Evolutionary conservation across 2,329 filamentous ascomycete genomes (phyloP).

Genomic region (Cercospora nicotianae): DNA sequence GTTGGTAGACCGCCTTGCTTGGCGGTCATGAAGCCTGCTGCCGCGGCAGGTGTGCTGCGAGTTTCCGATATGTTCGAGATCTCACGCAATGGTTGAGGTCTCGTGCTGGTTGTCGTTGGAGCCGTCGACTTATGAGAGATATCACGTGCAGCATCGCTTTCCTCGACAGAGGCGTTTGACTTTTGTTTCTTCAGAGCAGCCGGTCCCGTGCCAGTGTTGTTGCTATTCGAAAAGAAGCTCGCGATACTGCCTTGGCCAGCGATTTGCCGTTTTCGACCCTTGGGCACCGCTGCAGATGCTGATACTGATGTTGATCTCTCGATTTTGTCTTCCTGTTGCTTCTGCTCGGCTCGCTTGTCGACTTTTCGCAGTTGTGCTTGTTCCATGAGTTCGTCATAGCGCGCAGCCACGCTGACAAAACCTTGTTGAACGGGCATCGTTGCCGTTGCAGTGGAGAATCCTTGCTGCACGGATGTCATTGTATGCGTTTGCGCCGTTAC

Average conservation of each 20-base stretch:
- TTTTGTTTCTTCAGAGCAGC: slow-evolving; percentile 4
- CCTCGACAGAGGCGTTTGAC: neutral
- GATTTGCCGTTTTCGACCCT: slow-evolving; percentile 42
- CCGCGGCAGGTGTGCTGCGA: slow-evolving; percentile 19
- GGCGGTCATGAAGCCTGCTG: slow-evolving; percentile 3
- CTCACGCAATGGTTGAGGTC: neutral
- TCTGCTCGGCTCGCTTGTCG: slow-evolving; percentile 31
- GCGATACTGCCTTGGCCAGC: slow-evolving; percentile 55
- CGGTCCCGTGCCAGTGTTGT: neutral
- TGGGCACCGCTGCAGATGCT: slow-evolving; percentile 29
- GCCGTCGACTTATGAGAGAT: neutral
- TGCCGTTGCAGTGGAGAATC: slow-evolving; percentile 34
- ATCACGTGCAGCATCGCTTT: slow-evolving; percentile 32
- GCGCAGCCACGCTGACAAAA: slow-evolving; percentile 41
- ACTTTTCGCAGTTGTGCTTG: slow-evolving; percentile 35
- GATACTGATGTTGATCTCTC: neutral
- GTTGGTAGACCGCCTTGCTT: slow-evolving; percentile 14
- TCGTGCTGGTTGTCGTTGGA: neutral
- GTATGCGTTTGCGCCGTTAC: slow-evolving; percentile 24
- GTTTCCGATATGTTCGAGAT: neutral
- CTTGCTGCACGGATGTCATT: slow-evolving; percentile 31
- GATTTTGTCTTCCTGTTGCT: slow-evolving; percentile 20
- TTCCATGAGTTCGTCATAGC: slow-evolving; percentile 44
- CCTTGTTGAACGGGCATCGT: slow-evolving; percentile 32
- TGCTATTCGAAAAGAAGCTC: slow-evolving; percentile 50